phyloP scores from a whole-genome alignment of 306 rosid species.

The apple (Malus domestica) region DNA sequence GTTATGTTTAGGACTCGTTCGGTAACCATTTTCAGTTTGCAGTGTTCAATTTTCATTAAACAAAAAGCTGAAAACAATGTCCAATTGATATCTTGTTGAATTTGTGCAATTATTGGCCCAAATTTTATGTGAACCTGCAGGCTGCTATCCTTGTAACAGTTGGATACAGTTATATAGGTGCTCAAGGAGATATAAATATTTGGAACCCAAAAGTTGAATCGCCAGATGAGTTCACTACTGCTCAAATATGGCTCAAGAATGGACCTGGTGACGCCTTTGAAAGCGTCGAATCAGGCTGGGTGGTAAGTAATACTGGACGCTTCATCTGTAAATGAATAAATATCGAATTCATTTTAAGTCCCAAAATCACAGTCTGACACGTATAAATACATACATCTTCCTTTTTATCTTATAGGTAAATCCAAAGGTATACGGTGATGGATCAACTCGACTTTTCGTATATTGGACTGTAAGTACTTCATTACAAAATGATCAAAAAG shows the following conservation, averaged over 20 bases:
- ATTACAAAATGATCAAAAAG: not conserved
- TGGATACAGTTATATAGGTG: constrained; percentile 52
- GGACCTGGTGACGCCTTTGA: constrained; percentile 35
- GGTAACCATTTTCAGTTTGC: not conserved
- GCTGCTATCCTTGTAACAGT: constrained; percentile 26
- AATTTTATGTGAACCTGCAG: constrained; percentile 21
- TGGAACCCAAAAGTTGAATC: constrained; percentile 52
- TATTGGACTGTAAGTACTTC: constrained; percentile 60
- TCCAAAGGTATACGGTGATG: constrained; percentile 51
- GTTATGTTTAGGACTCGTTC: not conserved
- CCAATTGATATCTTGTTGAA: not conserved
- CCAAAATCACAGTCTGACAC: not conserved
- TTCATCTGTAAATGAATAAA: not conserved
- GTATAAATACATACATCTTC: not conserved
- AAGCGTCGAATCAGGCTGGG: constrained; percentile 65
- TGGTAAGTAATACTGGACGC: constrained; percentile 14
- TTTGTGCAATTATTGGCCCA: not conserved
- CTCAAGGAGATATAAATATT: constrained; percentile 44
- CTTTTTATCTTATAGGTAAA: constrained; percentile 34
- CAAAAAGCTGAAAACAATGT: too few species aligned
- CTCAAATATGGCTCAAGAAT: constrained; percentile 47
- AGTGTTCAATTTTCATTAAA: not conserved
- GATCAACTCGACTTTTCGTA: constrained; percentile 22
- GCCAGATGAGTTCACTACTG: constrained; percentile 48
- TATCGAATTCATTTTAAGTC: too few species aligned